Conservation (phyloP, 257 asterid species). For the Euphrasia confusa region DNA sequence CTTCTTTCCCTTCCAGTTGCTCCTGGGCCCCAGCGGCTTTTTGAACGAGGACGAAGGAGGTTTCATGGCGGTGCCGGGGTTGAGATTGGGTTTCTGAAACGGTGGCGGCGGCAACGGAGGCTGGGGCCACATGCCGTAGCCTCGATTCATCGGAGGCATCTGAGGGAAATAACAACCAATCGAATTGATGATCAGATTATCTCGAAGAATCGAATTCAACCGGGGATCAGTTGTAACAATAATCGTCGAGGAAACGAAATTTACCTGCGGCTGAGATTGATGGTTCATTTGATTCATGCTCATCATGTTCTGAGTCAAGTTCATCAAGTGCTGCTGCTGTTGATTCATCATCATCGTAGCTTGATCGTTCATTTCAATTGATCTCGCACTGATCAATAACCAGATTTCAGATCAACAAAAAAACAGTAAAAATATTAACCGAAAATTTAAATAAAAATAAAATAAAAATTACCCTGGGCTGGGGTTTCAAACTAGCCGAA, state of each 20-base stretch:
- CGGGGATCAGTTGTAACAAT: not conserved
- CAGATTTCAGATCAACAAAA: slow-evolving; percentile 2
- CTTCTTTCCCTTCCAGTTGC: slow-evolving; percentile 68
- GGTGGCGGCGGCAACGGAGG: slow-evolving; percentile 27
- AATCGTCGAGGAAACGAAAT: slow-evolving; percentile 3
- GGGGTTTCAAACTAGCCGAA: slow-evolving; percentile 3
- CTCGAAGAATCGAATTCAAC: not conserved
- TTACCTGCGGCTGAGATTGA: slow-evolving; percentile 46
- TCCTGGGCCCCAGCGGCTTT: slow-evolving; percentile 52
- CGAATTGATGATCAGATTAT: slow-evolving; percentile 5
- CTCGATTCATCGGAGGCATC: slow-evolving; percentile 49
- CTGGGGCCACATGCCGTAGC: slow-evolving; percentile 56
- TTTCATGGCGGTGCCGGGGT: slow-evolving; percentile 30
- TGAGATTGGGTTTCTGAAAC: slow-evolving; percentile 38
- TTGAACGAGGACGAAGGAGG: slow-evolving; percentile 30
- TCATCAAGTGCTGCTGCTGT: slow-evolving; percentile 34
- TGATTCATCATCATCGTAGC: slow-evolving; percentile 49
- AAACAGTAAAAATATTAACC: not conserved
- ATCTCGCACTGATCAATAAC: slow-evolving; percentile 6
- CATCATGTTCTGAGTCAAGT: slow-evolving; percentile 35
- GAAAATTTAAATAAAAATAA: not conserved
- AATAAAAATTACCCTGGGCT: not conserved
- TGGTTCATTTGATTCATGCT: slow-evolving; percentile 32
- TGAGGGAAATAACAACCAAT: slow-evolving; percentile 19
- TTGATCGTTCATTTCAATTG: slow-evolving; percentile 50